Evolutionary conservation across 2,329 filamentous ascomycete species (phyloP).

Genomic region (Ceratocystis lukuohia): DNA sequence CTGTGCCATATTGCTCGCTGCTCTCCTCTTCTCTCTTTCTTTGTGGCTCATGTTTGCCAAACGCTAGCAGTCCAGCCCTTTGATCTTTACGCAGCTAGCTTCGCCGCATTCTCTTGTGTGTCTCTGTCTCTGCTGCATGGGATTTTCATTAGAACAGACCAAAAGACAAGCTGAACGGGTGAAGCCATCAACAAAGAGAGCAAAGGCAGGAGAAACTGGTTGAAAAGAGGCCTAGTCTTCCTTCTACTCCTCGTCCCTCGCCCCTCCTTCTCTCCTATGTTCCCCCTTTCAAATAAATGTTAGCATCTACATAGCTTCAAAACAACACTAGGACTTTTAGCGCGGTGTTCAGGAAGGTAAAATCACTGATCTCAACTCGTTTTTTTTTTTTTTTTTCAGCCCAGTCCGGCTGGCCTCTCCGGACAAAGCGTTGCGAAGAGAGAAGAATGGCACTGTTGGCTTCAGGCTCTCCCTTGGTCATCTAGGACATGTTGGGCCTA

Average conservation of each 20-base stretch:
- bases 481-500: background rate
- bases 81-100: background rate
- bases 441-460: background rate
- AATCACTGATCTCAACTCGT: background rate
- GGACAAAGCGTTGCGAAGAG: background rate
- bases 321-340: background rate
- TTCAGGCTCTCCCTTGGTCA: background rate
- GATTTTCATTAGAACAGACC: background rate
- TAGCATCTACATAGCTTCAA: constrained; percentile 1
- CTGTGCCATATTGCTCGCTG: background rate
- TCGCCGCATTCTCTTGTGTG: background rate
- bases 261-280: background rate
- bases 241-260: background rate
- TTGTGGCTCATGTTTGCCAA: background rate
- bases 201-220: background rate
- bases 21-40: background rate
- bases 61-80: background rate
- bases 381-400: background rate
- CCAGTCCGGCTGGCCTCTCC: constrained; percentile 1
- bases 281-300: constrained; percentile 1
- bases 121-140: background rate
- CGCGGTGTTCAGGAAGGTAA: background rate
- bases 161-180: background rate
- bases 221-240: background rate
- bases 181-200: background rate